Evolutionary conservation across 148 eudicot genomes (phyloP).

Genomic region (Gaultheria prostrata): DNA sequence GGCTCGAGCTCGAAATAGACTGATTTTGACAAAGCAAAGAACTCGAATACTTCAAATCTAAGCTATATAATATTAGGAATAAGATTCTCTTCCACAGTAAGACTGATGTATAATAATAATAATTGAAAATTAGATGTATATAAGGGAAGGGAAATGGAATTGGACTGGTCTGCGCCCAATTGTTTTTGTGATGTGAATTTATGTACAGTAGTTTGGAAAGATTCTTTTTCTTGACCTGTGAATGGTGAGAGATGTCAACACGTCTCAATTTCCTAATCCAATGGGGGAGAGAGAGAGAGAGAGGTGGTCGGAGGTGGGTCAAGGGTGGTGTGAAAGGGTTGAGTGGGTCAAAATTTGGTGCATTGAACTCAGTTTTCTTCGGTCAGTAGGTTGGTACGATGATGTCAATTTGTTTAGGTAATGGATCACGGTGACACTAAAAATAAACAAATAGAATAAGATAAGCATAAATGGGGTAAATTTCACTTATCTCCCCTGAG

Average conservation of each 20-base stretch:
- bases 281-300: background rate
- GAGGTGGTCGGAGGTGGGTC: background rate
- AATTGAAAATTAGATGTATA: background rate
- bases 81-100: background rate
- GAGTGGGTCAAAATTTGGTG: too few relatives aligned
- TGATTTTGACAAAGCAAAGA: background rate
- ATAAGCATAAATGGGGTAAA: too few relatives aligned
- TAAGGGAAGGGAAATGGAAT: background rate
- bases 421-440: background rate
- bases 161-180: background rate
- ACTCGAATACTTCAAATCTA: background rate
- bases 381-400: background rate
- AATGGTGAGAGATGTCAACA: background rate
- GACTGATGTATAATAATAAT: background rate
- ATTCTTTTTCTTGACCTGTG: background rate
- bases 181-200: background rate
- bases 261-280: background rate
- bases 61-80: background rate
- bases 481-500: too few relatives aligned
- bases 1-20: background rate
- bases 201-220: background rate
- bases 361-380: background rate
- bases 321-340: background rate
- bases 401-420: slow-evolving; percentile 1
- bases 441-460: too few relatives aligned